phyloP scores from a whole-genome alignment of 352 stramenopile genomes.

The Globisporangium acanthophoron region DNA sequence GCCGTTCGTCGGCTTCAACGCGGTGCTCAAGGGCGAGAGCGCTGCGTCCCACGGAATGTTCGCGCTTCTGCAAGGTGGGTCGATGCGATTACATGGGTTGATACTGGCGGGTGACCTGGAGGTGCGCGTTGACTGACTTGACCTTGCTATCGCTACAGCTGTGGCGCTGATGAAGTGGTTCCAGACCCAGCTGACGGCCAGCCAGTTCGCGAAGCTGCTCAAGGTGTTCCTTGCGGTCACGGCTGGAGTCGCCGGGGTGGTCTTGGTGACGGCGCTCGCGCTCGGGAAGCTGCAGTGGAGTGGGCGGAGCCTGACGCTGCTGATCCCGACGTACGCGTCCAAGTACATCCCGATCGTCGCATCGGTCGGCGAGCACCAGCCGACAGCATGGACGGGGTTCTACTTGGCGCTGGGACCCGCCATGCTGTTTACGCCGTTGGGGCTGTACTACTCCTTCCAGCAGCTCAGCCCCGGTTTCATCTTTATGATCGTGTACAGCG shows the following conservation, averaged over 20 bases:
- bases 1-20: conserved; percentile 97
- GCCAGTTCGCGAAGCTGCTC: conserved; percentile 43
- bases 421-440: conserved; percentile 86
- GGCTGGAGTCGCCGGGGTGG: conserved; percentile 25
- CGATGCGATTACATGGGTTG: neutral
- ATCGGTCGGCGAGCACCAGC: conserved; percentile 93
- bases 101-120: neutral
- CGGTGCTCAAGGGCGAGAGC: conserved; percentile 82
- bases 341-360: conserved; percentile 96
- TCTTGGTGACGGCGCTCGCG: conserved; percentile 46
- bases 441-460: conserved; percentile 85
- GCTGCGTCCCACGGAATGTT: conserved; percentile 91
- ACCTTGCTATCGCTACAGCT: conserved; percentile 15
- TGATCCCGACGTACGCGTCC: conserved; percentile 91
- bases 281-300: conserved; percentile 87
- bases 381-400: conserved; percentile 88
- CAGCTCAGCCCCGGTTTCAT: conserved; percentile 57
- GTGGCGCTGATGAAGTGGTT: conserved; percentile 55
- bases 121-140: neutral
- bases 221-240: conserved; percentile 27
- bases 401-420: conserved; percentile 90
- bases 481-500: conserved; percentile 92
- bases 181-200: conserved; percentile 35
- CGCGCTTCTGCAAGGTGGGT: conserved; percentile 74
- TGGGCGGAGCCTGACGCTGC: conserved; percentile 86